A percentile compares a stretch with the other conserved stretches of the same genome.
phyloP scores from a whole-genome alignment of 352 stramenopile genomes.

The Stramenopiles sp. region DNA sequence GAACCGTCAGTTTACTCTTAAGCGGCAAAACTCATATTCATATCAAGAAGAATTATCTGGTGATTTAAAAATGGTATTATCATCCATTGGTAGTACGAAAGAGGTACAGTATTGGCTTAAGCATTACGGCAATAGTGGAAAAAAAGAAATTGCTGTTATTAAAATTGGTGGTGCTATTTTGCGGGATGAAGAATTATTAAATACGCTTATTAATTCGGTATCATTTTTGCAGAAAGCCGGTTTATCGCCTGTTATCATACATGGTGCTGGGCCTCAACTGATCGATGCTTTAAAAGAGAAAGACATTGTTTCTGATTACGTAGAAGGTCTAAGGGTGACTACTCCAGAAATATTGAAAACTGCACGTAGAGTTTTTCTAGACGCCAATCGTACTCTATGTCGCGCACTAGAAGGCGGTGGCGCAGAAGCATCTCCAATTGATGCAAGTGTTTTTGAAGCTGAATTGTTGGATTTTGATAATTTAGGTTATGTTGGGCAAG shows the following conservation, averaged over 20 bases:
- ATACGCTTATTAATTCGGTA: conserved; percentile 46
- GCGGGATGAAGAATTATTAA: conserved; percentile 53
- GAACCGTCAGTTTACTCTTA: too few species aligned
- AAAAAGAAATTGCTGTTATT: conserved; percentile 33
- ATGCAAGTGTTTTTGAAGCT: conserved; percentile 51
- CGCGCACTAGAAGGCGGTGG: conserved; percentile 41
- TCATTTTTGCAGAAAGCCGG: conserved; percentile 55
- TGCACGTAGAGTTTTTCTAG: conserved; percentile 52
- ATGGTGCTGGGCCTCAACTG: conserved; percentile 62
- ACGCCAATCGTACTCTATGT: conserved; percentile 52
- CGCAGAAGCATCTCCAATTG: conserved; percentile 44
- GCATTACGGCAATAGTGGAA: too few species aligned
- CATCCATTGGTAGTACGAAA: too few species aligned
- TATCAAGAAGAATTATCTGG: too few species aligned
- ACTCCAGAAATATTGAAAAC: conserved; percentile 57
- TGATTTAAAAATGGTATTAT: too few species aligned
- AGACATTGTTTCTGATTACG: conserved; percentile 59
- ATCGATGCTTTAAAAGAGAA: conserved; percentile 49
- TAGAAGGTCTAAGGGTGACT: conserved; percentile 56
- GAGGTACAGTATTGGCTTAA: too few species aligned
- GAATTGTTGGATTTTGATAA: conserved; percentile 49
- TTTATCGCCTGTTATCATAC: conserved; percentile 56
- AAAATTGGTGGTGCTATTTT: conserved; percentile 67
- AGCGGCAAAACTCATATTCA: too few species aligned
- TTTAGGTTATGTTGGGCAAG: conserved; percentile 54